Evolutionary conservation across 78 protist genomes (phyloP).

Genomic region (Dictyostelium capitatum): DNA sequence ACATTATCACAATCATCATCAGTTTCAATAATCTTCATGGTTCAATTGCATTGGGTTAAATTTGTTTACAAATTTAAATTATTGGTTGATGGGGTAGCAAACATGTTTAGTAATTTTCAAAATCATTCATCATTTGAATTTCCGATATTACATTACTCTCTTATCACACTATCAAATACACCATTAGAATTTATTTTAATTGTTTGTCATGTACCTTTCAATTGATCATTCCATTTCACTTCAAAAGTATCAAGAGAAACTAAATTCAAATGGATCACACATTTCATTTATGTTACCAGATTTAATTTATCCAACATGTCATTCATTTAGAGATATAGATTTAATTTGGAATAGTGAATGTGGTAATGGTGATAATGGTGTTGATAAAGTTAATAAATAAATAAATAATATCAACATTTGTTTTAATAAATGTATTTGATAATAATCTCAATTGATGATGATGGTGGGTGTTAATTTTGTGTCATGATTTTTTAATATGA

Average conservation of each 20-base stretch:
- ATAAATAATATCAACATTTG: too few relatives aligned
- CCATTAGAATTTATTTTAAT: conserved; percentile 70
- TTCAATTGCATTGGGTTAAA: neutral
- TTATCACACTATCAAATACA: conserved; percentile 13
- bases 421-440: too few relatives aligned
- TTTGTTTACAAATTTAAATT: neutral
- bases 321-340: conserved; percentile 81
- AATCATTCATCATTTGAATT: conserved; percentile 8
- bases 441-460: too few relatives aligned
- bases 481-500: too few relatives aligned
- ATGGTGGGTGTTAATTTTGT: too few relatives aligned
- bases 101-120: conserved; percentile 6
- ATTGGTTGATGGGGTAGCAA: conserved; percentile 24
- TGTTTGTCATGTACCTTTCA: conserved; percentile 76
- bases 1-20: neutral
- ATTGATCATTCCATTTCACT: conserved; percentile 45
- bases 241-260: conserved; percentile 55
- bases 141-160: conserved; percentile 49
- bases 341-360: conserved; percentile 45
- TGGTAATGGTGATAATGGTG: neutral
- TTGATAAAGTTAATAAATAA: too few relatives aligned
- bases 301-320: conserved; percentile 87
- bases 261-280: conserved; percentile 74
- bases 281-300: too few relatives aligned
- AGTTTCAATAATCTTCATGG: too few relatives aligned